phyloP scores from a whole-genome alignment of 352 stramenopile species.

The Elongisporangium anandrum region DNA sequence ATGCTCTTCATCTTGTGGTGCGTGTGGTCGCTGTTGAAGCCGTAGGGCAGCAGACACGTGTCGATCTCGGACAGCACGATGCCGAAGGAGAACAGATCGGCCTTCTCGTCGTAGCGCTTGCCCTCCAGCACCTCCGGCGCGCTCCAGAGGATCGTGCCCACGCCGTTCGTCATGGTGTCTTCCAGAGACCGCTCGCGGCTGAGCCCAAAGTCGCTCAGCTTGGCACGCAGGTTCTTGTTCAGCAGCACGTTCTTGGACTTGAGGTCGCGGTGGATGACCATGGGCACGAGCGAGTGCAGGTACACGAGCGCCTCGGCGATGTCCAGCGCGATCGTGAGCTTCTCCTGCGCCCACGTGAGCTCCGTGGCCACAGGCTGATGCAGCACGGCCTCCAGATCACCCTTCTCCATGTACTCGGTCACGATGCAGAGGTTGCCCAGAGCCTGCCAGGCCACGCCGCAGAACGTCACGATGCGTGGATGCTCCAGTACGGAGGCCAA shows the following conservation, averaged over 20 bases:
- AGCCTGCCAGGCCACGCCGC: constrained; percentile 76
- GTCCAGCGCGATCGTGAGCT: constrained; percentile 52
- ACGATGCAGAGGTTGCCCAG: constrained; percentile 70
- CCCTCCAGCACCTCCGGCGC: constrained; percentile 65
- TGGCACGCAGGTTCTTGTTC: constrained; percentile 51
- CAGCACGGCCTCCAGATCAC: constrained; percentile 57
- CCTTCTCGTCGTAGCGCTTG: constrained; percentile 75
- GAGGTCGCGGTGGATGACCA: constrained; percentile 68
- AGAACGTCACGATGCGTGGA: constrained; percentile 78
- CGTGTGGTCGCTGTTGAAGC: constrained; percentile 44
- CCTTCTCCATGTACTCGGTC: constrained; percentile 77
- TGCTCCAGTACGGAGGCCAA: constrained; percentile 75
- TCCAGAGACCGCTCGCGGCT: constrained; percentile 60
- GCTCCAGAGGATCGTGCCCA: constrained; percentile 73
- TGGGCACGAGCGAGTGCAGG: constrained; percentile 56
- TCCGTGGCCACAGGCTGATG: constrained; percentile 26
- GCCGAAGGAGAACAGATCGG: constrained; percentile 73
- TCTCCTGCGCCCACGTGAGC: constrained; percentile 54
- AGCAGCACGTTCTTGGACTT: constrained; percentile 77
- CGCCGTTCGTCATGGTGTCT: constrained; percentile 75
- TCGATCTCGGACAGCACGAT: constrained; percentile 76
- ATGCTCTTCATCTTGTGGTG: constrained; percentile 74
- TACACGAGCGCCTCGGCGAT: constrained; percentile 71
- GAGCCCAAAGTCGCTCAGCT: constrained; percentile 72
- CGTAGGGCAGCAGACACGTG: constrained; percentile 67